These are phyloP conservation scores for Trichoderma erinaceum DNA, from an alignment of 495 filamentous ascomycete genomes.

Conservation along the genomic window DNA sequence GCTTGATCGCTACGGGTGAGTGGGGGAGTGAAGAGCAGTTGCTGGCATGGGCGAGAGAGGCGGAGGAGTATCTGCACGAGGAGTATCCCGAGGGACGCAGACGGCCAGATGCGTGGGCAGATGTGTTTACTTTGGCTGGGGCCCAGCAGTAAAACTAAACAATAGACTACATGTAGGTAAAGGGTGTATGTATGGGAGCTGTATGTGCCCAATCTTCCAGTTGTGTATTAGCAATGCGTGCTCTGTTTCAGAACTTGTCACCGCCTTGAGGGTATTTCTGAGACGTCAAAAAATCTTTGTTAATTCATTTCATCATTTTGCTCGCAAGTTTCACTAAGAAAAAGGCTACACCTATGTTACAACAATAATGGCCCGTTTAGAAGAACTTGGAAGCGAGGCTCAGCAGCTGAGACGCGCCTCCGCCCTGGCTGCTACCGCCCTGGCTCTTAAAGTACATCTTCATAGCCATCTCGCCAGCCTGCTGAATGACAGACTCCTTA, in stretches of 20 bases:
- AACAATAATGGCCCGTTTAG: conserved; percentile 9
- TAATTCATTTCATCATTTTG: neutral
- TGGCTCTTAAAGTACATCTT: conserved; percentile 51
- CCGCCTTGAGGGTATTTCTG: neutral
- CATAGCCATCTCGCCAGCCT: conserved; percentile 50
- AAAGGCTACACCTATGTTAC: neutral
- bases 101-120: conserved; percentile 37
- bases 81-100: conserved; percentile 33
- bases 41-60: conserved; percentile 65
- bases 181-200: too few species aligned
- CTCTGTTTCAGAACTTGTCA: neutral
- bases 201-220: neutral
- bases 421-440: conserved; percentile 20
- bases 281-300: conserved; percentile 10
- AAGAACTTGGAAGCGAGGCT: conserved; percentile 23
- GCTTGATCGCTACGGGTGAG: conserved; percentile 84
- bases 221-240: neutral
- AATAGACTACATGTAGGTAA: neutral
- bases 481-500: conserved; percentile 46
- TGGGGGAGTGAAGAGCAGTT: conserved; percentile 82
- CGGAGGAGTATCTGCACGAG: conserved; percentile 47
- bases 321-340: too few species aligned
- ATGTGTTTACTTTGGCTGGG: conserved; percentile 31
- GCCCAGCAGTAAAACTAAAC: neutral
- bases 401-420: conserved; percentile 21